A percentile compares a stretch with the other conserved stretches of the same genome.
Evolutionary conservation across 73 alveolate genomes (phyloP).

Genomic region (Blepharisma japonicum): DNA sequence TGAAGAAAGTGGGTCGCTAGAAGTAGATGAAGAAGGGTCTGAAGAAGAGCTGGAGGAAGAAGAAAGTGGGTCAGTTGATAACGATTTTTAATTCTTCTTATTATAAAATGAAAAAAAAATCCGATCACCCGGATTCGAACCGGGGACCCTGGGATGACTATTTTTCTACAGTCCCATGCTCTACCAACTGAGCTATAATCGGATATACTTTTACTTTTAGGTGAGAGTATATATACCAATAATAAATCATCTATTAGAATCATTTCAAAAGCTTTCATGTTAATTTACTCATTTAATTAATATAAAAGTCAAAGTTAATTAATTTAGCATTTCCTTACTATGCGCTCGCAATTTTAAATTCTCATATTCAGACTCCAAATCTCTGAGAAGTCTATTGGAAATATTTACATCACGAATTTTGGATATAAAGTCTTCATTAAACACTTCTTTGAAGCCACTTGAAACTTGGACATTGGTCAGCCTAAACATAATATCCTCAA

Average conservation of each 20-base stretch:
- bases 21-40: conserved; percentile 43
- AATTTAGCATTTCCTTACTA: no score
- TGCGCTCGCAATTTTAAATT: not conserved
- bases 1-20: conserved; percentile 56
- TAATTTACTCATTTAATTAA: no score
- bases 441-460: not conserved
- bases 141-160: no score
- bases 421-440: not conserved
- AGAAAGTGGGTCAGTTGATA: conserved; percentile 50
- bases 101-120: no score
- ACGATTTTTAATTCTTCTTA: conserved; percentile 30
- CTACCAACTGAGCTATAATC: no score
- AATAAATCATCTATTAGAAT: no score
- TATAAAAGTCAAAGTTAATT: no score
- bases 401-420: not conserved
- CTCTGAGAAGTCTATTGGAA: conserved; percentile 14
- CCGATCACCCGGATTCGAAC: no score
- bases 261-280: no score
- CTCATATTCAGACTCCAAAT: conserved; percentile 19
- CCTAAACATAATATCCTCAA: conserved; percentile 22
- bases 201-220: no score
- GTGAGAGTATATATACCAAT: no score
- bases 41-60: conserved; percentile 39
- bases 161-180: no score
- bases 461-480: not conserved